These are phyloP conservation scores for Myochromella boudieri DNA, from an alignment of 768 basidiomycete species.

Conservation along the genomic window DNA sequence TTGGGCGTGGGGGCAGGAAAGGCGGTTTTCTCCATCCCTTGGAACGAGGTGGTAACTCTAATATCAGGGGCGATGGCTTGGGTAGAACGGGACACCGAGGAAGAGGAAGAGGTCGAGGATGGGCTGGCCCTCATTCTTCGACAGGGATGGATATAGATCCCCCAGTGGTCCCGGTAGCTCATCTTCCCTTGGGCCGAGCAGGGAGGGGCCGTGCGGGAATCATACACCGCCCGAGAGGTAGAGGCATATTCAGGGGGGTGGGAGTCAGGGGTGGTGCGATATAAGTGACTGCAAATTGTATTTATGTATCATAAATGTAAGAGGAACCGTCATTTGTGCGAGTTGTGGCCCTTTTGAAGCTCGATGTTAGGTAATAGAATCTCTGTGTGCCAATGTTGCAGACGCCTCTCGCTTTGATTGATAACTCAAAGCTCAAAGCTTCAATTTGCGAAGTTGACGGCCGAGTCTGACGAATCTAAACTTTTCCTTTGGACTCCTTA, in stretches of 20 bases:
- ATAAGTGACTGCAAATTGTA: background rate
- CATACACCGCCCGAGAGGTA: constrained; percentile 8
- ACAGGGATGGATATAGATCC: constrained; percentile 17
- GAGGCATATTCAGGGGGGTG: background rate
- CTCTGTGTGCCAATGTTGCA: too few relatives aligned
- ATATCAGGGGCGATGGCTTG: background rate
- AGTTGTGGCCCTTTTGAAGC: too few relatives aligned
- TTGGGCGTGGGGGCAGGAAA: constrained; percentile 67
- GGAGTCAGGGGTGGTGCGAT: background rate
- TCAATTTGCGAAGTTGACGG: too few relatives aligned
- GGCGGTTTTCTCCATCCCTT: constrained; percentile 46
- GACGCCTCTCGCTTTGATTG: too few relatives aligned
- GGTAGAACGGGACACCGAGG: constrained; percentile 13
- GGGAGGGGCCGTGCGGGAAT: constrained; percentile 20
- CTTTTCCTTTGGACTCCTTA: too few relatives aligned
- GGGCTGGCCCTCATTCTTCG: background rate
- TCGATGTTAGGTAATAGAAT: too few relatives aligned
- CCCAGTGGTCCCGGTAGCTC: constrained; percentile 2
- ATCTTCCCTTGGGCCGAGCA: constrained; percentile 9
- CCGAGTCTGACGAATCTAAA: too few relatives aligned
- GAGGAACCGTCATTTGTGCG: too few relatives aligned
- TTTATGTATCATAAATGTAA: background rate
- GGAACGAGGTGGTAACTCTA: constrained; percentile 14
- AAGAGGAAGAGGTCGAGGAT: constrained; percentile 22
- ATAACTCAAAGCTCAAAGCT: too few relatives aligned